These are phyloP conservation scores for Colletotrichum gigasporum DNA, from an alignment of 2,329 filamentous ascomycete genomes.

Conservation along the genomic window DNA sequence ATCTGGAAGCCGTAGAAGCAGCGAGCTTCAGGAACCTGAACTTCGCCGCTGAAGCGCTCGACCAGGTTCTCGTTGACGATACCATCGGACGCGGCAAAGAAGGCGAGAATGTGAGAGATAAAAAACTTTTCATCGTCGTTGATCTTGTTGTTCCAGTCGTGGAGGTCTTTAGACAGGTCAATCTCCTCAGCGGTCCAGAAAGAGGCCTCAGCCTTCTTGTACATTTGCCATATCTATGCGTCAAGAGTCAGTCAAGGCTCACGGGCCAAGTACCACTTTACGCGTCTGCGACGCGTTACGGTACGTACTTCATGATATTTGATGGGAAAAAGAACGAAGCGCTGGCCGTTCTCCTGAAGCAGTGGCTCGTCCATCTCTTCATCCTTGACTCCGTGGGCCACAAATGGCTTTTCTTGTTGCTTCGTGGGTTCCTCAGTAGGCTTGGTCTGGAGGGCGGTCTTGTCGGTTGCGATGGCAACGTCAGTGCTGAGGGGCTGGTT, in stretches of 20 bases:
- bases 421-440: constrained; percentile 57
- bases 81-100: constrained; percentile 98
- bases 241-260: constrained; percentile 49
- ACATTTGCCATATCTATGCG: constrained; percentile 98
- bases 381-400: constrained; percentile 65
- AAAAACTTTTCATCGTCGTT: constrained; percentile 99
- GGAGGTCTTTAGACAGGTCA: constrained; percentile 96
- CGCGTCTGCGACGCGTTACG: constrained; percentile 66
- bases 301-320: constrained; percentile 96
- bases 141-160: constrained; percentile 98
- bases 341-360: constrained; percentile 92
- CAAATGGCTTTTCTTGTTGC: constrained; percentile 53
- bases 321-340: constrained; percentile 98
- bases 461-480: constrained; percentile 60
- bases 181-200: constrained; percentile 99
- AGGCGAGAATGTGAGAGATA: constrained; percentile 97
- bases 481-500: constrained; percentile 68
- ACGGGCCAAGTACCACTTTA: constrained; percentile 64
- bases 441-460: constrained; percentile 71
- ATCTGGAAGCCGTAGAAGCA: constrained; percentile 99
- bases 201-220: constrained; percentile 99
- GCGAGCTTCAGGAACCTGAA: constrained; percentile 96
- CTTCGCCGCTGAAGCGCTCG: constrained; percentile 96
- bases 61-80: constrained; percentile 99
- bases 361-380: constrained; percentile 88